phyloP scores from a whole-genome alignment of 495 filamentous ascomycete species.

The Coniosporium apollinis region DNA sequence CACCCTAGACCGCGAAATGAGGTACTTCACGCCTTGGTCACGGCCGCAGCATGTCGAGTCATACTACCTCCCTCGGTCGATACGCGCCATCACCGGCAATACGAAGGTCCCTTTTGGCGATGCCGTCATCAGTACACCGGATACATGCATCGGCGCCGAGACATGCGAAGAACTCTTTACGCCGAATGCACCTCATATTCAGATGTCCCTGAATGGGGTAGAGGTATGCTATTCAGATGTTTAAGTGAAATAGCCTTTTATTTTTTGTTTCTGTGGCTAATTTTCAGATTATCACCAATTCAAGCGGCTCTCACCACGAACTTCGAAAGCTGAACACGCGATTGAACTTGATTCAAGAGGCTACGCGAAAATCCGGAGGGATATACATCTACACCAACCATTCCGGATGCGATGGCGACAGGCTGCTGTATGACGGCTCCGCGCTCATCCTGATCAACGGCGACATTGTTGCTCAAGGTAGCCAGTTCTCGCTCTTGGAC shows the following conservation, averaged over 20 bases:
- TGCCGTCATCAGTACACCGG: conserved; percentile 51
- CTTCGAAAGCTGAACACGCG: conserved; percentile 61
- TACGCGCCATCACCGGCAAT: conserved; percentile 43
- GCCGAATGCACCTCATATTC: conserved; percentile 24
- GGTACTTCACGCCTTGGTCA: conserved; percentile 56
- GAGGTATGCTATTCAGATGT: too few relatives aligned
- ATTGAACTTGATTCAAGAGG: conserved; percentile 57
- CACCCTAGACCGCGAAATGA: conserved; percentile 46
- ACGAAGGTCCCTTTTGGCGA: conserved; percentile 59
- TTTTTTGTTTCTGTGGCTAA: too few relatives aligned
- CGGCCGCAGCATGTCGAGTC: conserved; percentile 45
- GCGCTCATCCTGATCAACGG: conserved; percentile 66
- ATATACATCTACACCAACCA: conserved; percentile 23
- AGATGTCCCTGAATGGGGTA: conserved; percentile 24
- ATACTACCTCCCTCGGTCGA: conserved; percentile 51
- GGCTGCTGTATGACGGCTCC: conserved; percentile 46
- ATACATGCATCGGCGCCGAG: conserved; percentile 56
- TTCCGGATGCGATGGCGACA: conserved; percentile 56
- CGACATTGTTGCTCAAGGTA: conserved; percentile 49
- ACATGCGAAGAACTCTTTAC: conserved; percentile 27
- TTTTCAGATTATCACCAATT: conserved; percentile 69
- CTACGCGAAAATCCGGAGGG: conserved; percentile 41
- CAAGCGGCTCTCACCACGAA: conserved; percentile 53
- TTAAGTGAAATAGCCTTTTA: too few relatives aligned
- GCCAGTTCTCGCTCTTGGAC: conserved; percentile 60